Base-by-base conservation (phyloP, 2,329 filamentous ascomycete genomes). In the Alternaria ventricosa region DNA sequence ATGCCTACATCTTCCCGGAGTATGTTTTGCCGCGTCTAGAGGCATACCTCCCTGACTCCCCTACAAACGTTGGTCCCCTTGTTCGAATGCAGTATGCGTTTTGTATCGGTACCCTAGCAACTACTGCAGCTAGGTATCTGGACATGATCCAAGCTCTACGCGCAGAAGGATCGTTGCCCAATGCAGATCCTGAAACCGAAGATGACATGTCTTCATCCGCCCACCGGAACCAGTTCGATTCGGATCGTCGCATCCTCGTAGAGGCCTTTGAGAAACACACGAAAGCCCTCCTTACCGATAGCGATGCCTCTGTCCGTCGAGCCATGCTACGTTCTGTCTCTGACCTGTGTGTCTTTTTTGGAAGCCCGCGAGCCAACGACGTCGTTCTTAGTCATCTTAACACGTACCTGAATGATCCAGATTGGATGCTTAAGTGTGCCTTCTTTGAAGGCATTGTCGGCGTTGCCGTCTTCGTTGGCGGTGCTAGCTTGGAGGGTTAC, bases 391-490 rank as follows among this genome's bases (percentile, higher is more conserved):
- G 94, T 30, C 96, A 99, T 81, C 84, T 99, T 27, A 98, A 98
- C 75, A 99, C 96, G 0, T 99, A 99, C 73, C 83, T 99, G 9
- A 99, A 99, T 70, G 96, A 98, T 73, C 89, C 91, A 45, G 94
- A 99, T 77, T 99, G 96, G 96, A 93, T 93, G 78, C 83, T 99
- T 30, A 97, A 97, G 79, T 97, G 94, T 73, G 94, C 95, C 3
- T 98, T 98, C 77, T 97, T 99, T 74, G 94, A 97, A 75, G 93
- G 94, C 0, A 93, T 98, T 25, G 93, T 98, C 15, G 95, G 94
- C 4, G 94, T 99, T 68, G 93, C 94, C 5, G 89, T 92, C 1
- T 97, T 97, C 71, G 88, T 98, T 33, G 96, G 96, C 27, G 94
- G 92, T 63, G 92, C 90, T 33, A 96, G 91, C 70, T 82, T 99